Evolutionary conservation across 208 protist genomes (phyloP).

Genomic region (Jaenimonas drosophilae): DNA sequence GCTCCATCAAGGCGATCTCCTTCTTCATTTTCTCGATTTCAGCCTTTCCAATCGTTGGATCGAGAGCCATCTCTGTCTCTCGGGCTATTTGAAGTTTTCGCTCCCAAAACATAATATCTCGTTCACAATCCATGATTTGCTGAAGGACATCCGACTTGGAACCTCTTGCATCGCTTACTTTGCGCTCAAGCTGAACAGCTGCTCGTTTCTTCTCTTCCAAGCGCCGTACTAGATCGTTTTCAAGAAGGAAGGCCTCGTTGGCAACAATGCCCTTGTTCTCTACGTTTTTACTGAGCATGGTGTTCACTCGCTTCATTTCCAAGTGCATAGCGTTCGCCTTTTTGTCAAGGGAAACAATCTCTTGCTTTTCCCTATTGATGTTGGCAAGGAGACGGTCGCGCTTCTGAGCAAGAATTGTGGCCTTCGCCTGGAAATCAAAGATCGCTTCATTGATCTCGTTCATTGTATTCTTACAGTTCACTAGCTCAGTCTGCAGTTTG

Average conservation of each 20-base stretch:
- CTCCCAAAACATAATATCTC: conserved; percentile 94
- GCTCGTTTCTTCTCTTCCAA: conserved; percentile 89
- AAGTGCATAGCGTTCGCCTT: conserved; percentile 88
- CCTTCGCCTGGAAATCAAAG: conserved; percentile 75
- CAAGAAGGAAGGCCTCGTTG: conserved; percentile 88
- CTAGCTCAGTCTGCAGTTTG: conserved; percentile 91
- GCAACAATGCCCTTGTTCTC: conserved; percentile 58
- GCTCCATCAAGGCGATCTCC: conserved; percentile 94
- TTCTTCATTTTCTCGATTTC: conserved; percentile 94
- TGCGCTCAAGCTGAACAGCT: conserved; percentile 78
- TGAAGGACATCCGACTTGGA: conserved; percentile 75
- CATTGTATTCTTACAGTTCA: conserved; percentile 87
- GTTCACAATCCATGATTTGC: conserved; percentile 87
- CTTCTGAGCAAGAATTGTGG: conserved; percentile 89
- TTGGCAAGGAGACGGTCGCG: conserved; percentile 70
- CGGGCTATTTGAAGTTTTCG: conserved; percentile 94
- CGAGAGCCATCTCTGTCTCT: conserved; percentile 93
- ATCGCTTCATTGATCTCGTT: conserved; percentile 83
- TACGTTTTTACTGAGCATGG: conserved; percentile 77
- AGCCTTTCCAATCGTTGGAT: conserved; percentile 88
- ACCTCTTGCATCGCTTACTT: conserved; percentile 71
- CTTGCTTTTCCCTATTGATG: conserved; percentile 66
- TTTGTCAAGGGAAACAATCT: conserved; percentile 64
- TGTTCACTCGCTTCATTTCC: conserved; percentile 92
- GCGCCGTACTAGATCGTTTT: conserved; percentile 84